Evolutionary conservation across 2,329 filamentous ascomycete genomes (phyloP), one percentile per base, ranked within the genome.

Genomic region (Aspergillus latus): DNA sequence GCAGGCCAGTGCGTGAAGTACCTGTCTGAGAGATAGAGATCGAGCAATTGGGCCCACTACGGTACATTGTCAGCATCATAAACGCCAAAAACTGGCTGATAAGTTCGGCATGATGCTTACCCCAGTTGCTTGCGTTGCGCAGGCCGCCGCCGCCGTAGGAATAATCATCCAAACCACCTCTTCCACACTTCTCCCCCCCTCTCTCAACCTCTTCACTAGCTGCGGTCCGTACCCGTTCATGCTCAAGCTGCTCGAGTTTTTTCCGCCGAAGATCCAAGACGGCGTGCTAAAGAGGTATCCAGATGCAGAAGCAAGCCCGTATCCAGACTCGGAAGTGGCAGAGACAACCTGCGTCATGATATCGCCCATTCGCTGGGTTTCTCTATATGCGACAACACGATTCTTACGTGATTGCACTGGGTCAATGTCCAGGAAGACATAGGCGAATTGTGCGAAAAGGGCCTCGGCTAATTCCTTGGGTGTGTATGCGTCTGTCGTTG

Each of bases 401-500:
- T 55, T 49, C 40, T 34, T 40, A 16, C 44, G 42, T 11, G 58
- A 55, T 32, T 58, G 50, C 2, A 29, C 28, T 2, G 55, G 46
- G 26, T 59, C 58, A 3, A 58, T 42, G n/a, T 59, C 58, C 1
- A 58, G 32, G 43, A 59, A 59, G 13, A 59, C 51, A 15, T 59
- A 58, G 16, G 51, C 47, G 15, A 52, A 59, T 4, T 58, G 21
- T 4, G 21, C n/a, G 15, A 49, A 11, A n/a, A 59, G 58, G 5
- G 37, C 32, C 9, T 58, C 40, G 4, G 39, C 42, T 2, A 39
- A 42, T 16, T 43, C 59, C 84, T 78, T n/a, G 75, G 68, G 60
- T 84, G 82, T 2, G 77, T 81, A 65, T 82, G 82, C 37, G 82
- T 69, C n/a, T 79, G 81, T 49, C 68, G 66, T 11, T 21, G 21